Base-by-base conservation (phyloP, 495 filamentous ascomycete genomes). In the Xylaria castorea region DNA sequence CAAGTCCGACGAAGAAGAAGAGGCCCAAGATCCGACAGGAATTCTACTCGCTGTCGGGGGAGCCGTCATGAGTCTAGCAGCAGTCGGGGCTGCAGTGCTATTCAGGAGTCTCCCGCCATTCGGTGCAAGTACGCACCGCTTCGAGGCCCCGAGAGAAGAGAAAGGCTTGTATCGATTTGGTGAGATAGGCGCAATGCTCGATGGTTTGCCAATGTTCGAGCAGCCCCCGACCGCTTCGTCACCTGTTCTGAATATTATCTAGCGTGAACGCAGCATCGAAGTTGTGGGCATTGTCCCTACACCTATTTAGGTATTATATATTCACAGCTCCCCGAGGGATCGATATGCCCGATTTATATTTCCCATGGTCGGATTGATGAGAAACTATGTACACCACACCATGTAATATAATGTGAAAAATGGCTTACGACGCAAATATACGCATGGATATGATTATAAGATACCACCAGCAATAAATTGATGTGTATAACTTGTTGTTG, bases 121-220 rank as follows among this genome's bases (percentile, higher is more conserved):
- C 27, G 83, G 83, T 11, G 77, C 78, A 12, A 71, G 65, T 4
- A 73, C 79, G 20, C 81, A 84, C 57, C 70, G 77, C 7, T 85
- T 83, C 71, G 71, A 81, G 57, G 66, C 68, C 16, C 22, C 55
- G 6, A 73, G 53, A 51, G 65, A 68, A 48, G 38, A 34, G 5
- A 72, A 70, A 3, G 72, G 77, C 8, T 68, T 85, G 8, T 71
- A 75, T 66, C 76, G 74, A 57, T 76, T 82, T 48, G 81, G 83
- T 2, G 79, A 78, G 14, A 75, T 80, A 12, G 81, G 83, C 1
- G 74, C 73, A 18, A 76, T 85, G 74, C 73, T 83, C 22, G 72
- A 73, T 40, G 69, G 50, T n/a, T 25, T 79, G 9, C 76, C 76
- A 11, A 44, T 55, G 16, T 72, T 72, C 42, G 70, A 66, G 0